These are phyloP conservation scores for Bimuria novae-zelandiae DNA, from an alignment of 2,329 filamentous ascomycete genomes.

Conservation along the genomic window DNA sequence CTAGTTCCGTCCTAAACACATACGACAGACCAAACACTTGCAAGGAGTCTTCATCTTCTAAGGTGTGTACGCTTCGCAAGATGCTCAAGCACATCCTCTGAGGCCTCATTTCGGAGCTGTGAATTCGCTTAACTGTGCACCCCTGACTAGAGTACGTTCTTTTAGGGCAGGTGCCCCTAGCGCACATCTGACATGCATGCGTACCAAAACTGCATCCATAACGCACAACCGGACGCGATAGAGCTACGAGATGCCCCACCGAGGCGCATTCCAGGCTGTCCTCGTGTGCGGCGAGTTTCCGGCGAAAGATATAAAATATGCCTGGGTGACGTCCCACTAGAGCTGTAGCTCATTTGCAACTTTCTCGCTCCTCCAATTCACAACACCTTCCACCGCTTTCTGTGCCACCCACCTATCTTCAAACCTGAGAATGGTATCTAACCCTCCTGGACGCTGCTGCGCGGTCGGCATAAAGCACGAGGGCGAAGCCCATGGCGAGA, in stretches of 20 bases:
- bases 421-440: conserved; percentile 53
- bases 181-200: neutral
- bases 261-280: neutral
- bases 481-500: conserved; percentile 54
- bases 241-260: neutral
- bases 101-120: too few relatives aligned
- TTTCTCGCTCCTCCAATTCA: neutral
- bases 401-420: neutral
- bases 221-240: neutral
- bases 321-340: neutral
- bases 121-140: too few relatives aligned
- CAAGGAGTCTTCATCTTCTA: too few relatives aligned
- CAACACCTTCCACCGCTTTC: neutral
- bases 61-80: too few relatives aligned
- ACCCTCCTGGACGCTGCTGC: conserved; percentile 56
- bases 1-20: too few relatives aligned
- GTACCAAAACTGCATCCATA: neutral
- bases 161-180: neutral
- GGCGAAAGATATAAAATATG: neutral
- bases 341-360: neutral
- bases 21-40: too few relatives aligned
- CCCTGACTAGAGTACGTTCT: neutral
- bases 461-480: conserved; percentile 57
- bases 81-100: too few relatives aligned
- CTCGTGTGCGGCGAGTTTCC: conserved; percentile 1